Base-by-base conservation (phyloP, 2,329 filamentous ascomycete species). In the Periconia sp. region DNA sequence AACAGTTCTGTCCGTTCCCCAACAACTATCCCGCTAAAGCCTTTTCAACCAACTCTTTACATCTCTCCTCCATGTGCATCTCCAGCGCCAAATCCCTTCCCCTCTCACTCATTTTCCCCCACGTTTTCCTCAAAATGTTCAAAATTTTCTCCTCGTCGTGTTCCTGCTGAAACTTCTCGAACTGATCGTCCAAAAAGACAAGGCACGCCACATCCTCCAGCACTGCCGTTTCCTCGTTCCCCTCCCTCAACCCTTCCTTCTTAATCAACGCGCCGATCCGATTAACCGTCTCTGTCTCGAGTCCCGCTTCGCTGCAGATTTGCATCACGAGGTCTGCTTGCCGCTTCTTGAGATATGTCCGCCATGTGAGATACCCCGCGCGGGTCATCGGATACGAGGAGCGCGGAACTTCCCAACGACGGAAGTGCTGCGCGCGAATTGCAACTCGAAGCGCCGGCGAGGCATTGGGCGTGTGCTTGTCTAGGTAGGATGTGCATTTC, bases 191-290 rank as follows among this genome's bases (percentile, higher is more conserved):
- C 60, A 96, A 75, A 70, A 96, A 96, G 27, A 95, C 91, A 51
- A 96, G 76, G 69, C 91, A 95, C 2, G 91, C 91, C 44, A 91
- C 89, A 75, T 95, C 91, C 77, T 95, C 91, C 57, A 96, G 79
- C 7, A 84, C 81, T 77, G 93, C 89, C 50, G 87, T 86, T 71
- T 91, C 88, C 55, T 81, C 78, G 53, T 85, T 82, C 54, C 80
- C 77, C 50, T 77, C 76, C 66, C 80, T 81, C 61, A 95, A 75
- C 51, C 86, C 85, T 70, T 94, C 89, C 75, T 96, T 95, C 56
- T 89, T 81, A 49, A 96, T 87, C 72, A 94, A 75, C n/a, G 82
- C 80, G 2, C 82, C 88, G 1, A 93, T 84, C 33, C 86, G 78
- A 52, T 79, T 79, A 7, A 85, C 78, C 42, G 88, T 85, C 7